phyloP scores from a whole-genome alignment of 768 basidiomycete species.

The Collybia sordida region DNA sequence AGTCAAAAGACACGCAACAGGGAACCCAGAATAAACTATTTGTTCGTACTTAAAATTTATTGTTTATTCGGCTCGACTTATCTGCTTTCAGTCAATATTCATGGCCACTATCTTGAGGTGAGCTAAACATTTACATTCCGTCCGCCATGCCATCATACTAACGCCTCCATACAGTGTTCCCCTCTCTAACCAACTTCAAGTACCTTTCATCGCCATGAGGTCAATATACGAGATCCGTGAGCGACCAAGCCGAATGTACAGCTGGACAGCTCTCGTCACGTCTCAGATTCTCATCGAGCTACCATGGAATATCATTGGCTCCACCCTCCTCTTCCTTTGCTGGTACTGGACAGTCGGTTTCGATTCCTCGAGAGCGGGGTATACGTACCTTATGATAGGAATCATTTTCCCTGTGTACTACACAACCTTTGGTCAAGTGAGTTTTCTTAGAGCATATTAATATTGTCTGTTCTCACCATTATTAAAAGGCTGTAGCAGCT shows the following conservation, averaged over 20 bases:
- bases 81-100: conserved; percentile 43
- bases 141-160: background rate
- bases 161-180: conserved; percentile 34
- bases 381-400: conserved; percentile 53
- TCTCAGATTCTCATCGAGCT: conserved; percentile 56
- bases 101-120: conserved; percentile 50
- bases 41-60: conserved; percentile 33
- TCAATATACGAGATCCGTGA: conserved; percentile 68
- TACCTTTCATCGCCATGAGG: conserved; percentile 59
- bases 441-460: background rate
- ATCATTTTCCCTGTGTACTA: conserved; percentile 61
- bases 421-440: conserved; percentile 53
- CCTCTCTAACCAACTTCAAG: conserved; percentile 63
- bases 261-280: conserved; percentile 58
- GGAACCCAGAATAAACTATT: conserved; percentile 70
- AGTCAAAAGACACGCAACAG: conserved; percentile 49
- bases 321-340: conserved; percentile 57
- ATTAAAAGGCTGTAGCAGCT: conserved; percentile 51
- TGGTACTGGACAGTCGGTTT: conserved; percentile 77
- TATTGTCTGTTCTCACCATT: conserved; percentile 21
- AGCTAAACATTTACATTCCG: background rate
- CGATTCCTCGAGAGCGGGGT: conserved; percentile 51
- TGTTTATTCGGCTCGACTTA: conserved; percentile 3
- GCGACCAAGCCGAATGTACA: conserved; percentile 63
- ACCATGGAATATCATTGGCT: conserved; percentile 62